These are phyloP conservation scores for Dipteronia sinensis DNA, from an alignment of 345 rosid genomes.

Conservation along the genomic window DNA sequence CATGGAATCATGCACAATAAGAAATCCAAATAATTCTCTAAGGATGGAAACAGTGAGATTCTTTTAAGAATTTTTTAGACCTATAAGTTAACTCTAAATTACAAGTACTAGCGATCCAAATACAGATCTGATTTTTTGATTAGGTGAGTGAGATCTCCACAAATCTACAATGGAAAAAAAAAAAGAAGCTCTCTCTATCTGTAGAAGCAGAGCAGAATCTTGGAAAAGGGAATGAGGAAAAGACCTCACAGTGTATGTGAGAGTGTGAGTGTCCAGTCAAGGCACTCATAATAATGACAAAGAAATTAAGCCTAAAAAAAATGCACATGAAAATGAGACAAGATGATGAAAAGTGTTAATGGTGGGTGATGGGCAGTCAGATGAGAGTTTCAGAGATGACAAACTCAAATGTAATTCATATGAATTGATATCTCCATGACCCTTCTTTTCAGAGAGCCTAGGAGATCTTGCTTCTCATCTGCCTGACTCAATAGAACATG, in stretches of 20 bases:
- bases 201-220: constrained; percentile 20
- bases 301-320: constrained; percentile 12
- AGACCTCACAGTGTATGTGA: constrained; percentile 38
- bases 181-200: background rate
- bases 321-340: constrained; percentile 24
- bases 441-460: constrained; percentile 26
- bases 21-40: background rate
- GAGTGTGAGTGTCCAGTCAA: constrained; percentile 32
- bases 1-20: background rate
- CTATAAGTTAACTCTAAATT: too few relatives aligned
- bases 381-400: constrained; percentile 21
- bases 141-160: constrained; percentile 29
- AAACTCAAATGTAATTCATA: constrained; percentile 16
- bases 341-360: constrained; percentile 23
- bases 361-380: constrained; percentile 30
- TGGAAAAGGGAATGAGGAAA: constrained; percentile 30
- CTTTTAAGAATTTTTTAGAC: constrained; percentile 12
- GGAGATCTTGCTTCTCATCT: constrained; percentile 50
- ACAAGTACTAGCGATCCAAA: constrained; percentile 15
- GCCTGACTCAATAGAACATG: constrained; percentile 50
- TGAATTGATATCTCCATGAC: constrained; percentile 21
- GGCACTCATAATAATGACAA: constrained; percentile 13
- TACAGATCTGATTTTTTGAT: constrained; percentile 18
- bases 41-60: constrained; percentile 11
- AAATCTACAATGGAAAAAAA: constrained; percentile 13